A percentile compares a stretch with the other conserved stretches of the same genome.
These are phyloP conservation scores for Rhododendron ovatum DNA, from an alignment of 148 eudicot species.

Conservation along the genomic window DNA sequence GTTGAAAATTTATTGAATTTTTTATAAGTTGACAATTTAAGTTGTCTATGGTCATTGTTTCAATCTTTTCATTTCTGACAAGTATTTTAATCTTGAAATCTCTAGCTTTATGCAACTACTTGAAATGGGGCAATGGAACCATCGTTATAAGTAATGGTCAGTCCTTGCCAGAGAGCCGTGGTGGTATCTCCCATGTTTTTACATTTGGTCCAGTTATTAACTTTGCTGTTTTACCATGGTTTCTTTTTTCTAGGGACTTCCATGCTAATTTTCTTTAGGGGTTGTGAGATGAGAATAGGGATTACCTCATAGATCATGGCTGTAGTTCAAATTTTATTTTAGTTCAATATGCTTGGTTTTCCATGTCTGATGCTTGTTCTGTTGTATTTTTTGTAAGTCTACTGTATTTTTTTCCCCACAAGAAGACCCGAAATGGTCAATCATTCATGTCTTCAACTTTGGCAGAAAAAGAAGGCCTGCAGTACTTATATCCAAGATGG, in stretches of 20 bases:
- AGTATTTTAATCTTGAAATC: neutral
- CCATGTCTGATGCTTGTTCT: neutral
- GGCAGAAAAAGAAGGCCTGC: constrained; percentile 6
- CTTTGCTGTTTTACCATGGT: neutral
- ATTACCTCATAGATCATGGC: neutral
- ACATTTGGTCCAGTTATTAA: neutral
- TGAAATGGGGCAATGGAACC: neutral
- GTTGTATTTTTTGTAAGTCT: neutral
- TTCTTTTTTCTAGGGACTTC: neutral
- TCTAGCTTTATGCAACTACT: neutral
- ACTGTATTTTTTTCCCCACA: neutral
- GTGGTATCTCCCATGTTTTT: neutral
- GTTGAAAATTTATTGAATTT: neutral
- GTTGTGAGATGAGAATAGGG: neutral
- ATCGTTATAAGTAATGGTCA: neutral
- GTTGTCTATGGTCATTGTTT: neutral
- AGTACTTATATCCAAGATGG: neutral
- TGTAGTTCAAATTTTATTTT: neutral
- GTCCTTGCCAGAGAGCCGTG: neutral
- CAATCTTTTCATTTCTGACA: neutral
- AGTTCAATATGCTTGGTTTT: neutral
- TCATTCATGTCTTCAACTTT: constrained; percentile 4
- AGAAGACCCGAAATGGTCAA: neutral
- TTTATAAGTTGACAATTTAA: too few relatives aligned
- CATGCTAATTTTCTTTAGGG: neutral